Evolutionary conservation across 169 alveolate genomes (phyloP).

Genomic region (Cryptosporidium muris): DNA sequence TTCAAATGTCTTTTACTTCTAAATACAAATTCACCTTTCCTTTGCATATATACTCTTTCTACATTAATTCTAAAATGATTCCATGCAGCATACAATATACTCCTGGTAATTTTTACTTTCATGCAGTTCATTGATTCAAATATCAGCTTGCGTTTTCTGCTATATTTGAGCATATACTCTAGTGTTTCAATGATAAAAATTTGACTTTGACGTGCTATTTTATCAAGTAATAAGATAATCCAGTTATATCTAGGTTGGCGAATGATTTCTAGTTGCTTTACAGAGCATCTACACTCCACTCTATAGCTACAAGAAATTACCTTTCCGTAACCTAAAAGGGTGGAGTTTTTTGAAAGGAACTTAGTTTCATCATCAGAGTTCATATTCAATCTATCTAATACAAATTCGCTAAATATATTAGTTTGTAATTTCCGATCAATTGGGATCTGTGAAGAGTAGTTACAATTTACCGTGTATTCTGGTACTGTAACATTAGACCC

Average conservation of each 20-base stretch:
- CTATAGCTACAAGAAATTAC: conserved; percentile 5
- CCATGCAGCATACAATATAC: conserved; percentile 26
- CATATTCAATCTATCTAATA: no score
- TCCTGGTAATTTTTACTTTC: neutral
- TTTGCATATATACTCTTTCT: neutral
- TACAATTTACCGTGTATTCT: no score
- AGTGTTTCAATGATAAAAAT: conserved; percentile 1
- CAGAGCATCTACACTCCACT: conserved; percentile 32
- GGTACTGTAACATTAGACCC: neutral
- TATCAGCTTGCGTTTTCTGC: neutral
- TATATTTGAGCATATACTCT: neutral
- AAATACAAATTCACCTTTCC: neutral
- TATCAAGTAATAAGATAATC: conserved; percentile 7
- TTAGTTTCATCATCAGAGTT: no score
- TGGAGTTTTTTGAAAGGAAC: no score
- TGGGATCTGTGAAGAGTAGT: no score
- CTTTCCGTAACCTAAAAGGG: neutral
- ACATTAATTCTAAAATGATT: neutral
- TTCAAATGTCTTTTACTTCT: neutral
- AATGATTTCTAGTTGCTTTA: neutral
- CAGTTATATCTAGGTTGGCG: neutral
- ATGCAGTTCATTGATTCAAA: conserved; percentile 2
- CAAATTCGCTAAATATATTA: no score
- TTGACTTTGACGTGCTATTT: neutral
- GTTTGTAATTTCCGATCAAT: no score